Base-by-base conservation (phyloP, 2,329 filamentous ascomycete species). In the Fusarium foetens region DNA sequence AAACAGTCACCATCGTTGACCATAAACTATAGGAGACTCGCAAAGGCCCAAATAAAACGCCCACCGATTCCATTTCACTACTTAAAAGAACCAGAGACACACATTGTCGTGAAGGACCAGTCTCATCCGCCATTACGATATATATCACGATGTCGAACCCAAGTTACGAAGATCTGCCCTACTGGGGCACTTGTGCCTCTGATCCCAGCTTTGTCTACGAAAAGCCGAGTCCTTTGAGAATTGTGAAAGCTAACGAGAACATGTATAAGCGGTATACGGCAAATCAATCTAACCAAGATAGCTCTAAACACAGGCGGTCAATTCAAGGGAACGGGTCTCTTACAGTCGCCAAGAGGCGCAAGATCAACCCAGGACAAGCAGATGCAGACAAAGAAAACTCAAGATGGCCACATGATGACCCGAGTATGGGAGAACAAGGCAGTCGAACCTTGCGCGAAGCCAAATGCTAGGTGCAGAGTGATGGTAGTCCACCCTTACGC, bases 221-320 rank as follows among this genome's bases (percentile, higher is more conserved):
- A 73, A 75, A 77, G 62, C 84, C 86, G 23, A 81, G 81, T 36
- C 88, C 88, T 16, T 77, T 89, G 38, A 84, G 85, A 43, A 86
- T 89, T 74, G 77, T 84, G 74, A 89, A 88, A 75, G 79, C 80
- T 38, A 48, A 52, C 13, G 59, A 17, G 29, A 64, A 53, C 11
- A 38, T 33, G n/a, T 57, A 35, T 11, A 45, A 64, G 58, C 33
- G n/a, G 71, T 70, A 75, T 71, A 35, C 54, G 38, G 66, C 51
- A 41, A 80, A 78, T 64, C 58, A 66, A 23, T 59, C 58, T 19
- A 81, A 77, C 3, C 66, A 80, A 35, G 73, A 66, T 35, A 81
- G 77, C 68, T 66, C 38, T 6, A 55, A 38, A 42, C 36, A 45
- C 14, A 58, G 39, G 16, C 49, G 60, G n/a, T 43, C n/a, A 35